Conservation (phyloP, 495 filamentous ascomycete genomes). For the Pyronema domesticum region DNA sequence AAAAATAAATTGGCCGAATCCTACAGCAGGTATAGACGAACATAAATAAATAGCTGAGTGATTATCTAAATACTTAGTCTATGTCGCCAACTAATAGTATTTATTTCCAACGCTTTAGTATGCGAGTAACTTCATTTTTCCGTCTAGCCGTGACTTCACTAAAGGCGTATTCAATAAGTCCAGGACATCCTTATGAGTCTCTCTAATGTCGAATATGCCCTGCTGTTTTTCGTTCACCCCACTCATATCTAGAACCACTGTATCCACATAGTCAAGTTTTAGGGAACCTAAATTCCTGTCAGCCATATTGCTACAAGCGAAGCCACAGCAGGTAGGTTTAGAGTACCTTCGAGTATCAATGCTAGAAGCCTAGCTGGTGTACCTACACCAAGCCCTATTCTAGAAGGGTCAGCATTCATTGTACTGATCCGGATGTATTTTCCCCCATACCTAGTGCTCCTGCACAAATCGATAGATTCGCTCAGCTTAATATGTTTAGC, state of each 20-base stretch:
- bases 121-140: background rate
- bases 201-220: constrained; percentile 81
- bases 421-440: constrained; percentile 16
- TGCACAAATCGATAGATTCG: constrained; percentile 63
- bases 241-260: constrained; percentile 74
- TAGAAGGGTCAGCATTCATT: constrained; percentile 17
- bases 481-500: constrained; percentile 94
- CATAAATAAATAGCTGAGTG: no score
- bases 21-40: no score
- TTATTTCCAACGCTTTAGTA: background rate
- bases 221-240: constrained; percentile 84
- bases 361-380: constrained; percentile 70
- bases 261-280: constrained; percentile 46
- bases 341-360: constrained; percentile 32
- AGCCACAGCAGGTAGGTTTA: background rate
- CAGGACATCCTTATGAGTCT: constrained; percentile 38
- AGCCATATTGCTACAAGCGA: constrained; percentile 1
- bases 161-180: constrained; percentile 14
- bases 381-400: constrained; percentile 71
- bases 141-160: constrained; percentile 9
- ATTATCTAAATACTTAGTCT: no score
- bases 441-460: constrained; percentile 31
- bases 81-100: no score
- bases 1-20: no score
- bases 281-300: constrained; percentile 38